A percentile compares a stretch with the other conserved stretches of the same genome.
Evolutionary conservation across 192 early-diverging fungal species (phyloP).

Genomic region (Phlyctochytrium bullatum): DNA sequence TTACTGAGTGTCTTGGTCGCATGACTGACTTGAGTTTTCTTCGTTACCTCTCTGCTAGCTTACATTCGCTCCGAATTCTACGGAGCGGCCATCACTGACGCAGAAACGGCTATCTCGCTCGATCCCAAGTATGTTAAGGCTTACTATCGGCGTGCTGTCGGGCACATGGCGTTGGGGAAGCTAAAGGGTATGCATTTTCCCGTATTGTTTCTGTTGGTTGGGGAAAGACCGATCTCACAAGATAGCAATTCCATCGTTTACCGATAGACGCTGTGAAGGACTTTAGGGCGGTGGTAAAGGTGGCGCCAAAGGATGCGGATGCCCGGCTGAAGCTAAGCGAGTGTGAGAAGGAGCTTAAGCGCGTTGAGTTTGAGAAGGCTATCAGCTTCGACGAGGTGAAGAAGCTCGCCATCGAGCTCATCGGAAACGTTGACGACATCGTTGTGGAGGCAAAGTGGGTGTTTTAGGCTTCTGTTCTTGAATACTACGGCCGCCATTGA

Average conservation of each 20-base stretch:
- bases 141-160: slow-evolving; percentile 90
- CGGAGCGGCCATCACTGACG: slow-evolving; percentile 69
- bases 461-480: slow-evolving; percentile 47
- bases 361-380: slow-evolving; percentile 90
- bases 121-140: slow-evolving; percentile 87
- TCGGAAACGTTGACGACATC: slow-evolving; percentile 66
- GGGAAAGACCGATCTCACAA: background rate
- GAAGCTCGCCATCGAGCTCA: slow-evolving; percentile 48
- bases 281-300: slow-evolving; percentile 62
- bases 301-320: slow-evolving; percentile 75
- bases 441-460: slow-evolving; percentile 43
- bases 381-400: slow-evolving; percentile 66
- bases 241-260: background rate
- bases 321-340: slow-evolving; percentile 77
- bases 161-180: slow-evolving; percentile 80
- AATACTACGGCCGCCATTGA: slow-evolving; percentile 36
- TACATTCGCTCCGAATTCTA: slow-evolving; percentile 85
- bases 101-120: slow-evolving; percentile 76
- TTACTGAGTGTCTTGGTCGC: background rate
- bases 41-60: slow-evolving; percentile 32
- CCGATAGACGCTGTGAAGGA: slow-evolving; percentile 51
- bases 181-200: slow-evolving; percentile 59
- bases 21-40: background rate
- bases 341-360: slow-evolving; percentile 87
- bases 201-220: slow-evolving; percentile 1